Percentiles rank a stretch among this genome's conserved stretches.
Conservation (phyloP, 768 basidiomycete genomes). For the Leccinum broughii region DNA sequence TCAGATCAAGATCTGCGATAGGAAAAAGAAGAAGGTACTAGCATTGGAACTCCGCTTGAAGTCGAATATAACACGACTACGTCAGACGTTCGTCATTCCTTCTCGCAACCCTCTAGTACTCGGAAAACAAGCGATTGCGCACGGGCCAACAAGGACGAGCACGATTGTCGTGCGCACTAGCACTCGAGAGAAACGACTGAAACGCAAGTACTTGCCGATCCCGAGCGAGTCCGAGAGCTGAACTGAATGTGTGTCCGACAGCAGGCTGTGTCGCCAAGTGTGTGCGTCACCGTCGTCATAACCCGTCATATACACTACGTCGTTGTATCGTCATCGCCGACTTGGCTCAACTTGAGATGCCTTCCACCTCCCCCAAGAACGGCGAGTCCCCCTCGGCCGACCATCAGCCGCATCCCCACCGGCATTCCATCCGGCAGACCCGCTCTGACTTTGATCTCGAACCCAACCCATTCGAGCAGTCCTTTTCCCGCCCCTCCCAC, state of each 20-base stretch:
- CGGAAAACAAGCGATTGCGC: conserved; percentile 29
- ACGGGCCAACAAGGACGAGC: conserved; percentile 30
- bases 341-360: conserved; percentile 16
- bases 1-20: conserved; percentile 39
- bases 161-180: conserved; percentile 1
- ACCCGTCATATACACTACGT: conserved; percentile 12
- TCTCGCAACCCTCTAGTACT: conserved; percentile 33
- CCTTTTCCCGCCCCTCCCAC: conserved; percentile 69
- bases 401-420: conserved; percentile 11
- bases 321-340: conserved; percentile 22
- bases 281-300: conserved; percentile 31
- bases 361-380: conserved; percentile 30
- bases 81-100: conserved; percentile 45
- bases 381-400: conserved; percentile 37
- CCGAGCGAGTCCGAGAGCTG: conserved; percentile 19
- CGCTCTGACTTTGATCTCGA: conserved; percentile 75
- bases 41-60: conserved; percentile 43
- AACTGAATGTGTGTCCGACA: conserved; percentile 19
- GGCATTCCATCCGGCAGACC: conserved; percentile 41
- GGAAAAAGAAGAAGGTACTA: conserved; percentile 16
- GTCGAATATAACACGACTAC: conserved; percentile 45
- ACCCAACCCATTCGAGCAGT: conserved; percentile 94
- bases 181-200: conserved; percentile 6
- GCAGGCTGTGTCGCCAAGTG: conserved; percentile 23
- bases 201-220: conserved; percentile 27